Conservation (phyloP, 192 early-diverging fungal genomes). For the Podila epigama region DNA sequence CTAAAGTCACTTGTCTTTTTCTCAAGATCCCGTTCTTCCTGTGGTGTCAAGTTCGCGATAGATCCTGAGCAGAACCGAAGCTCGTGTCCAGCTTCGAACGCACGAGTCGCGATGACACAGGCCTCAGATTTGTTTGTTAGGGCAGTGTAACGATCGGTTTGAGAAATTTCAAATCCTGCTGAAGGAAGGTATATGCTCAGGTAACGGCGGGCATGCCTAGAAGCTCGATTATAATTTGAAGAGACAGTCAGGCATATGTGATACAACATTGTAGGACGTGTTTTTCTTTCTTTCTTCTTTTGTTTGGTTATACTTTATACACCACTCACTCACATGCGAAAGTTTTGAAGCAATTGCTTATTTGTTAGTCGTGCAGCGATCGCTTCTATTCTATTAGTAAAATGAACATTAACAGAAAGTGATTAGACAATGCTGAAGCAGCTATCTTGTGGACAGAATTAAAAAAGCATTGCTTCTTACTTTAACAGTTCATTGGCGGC, state of each 20-base stretch:
- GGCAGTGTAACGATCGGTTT: slow-evolving; percentile 58
- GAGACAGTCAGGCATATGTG: background rate
- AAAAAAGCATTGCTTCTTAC: slow-evolving; percentile 27
- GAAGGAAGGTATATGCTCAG: slow-evolving; percentile 56
- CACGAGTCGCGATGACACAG: slow-evolving; percentile 59
- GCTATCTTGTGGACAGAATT: background rate
- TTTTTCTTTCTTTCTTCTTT: slow-evolving; percentile 7
- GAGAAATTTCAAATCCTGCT: slow-evolving; percentile 64
- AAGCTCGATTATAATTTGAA: background rate
- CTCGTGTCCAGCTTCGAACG: slow-evolving; percentile 56
- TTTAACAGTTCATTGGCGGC: slow-evolving; percentile 52
- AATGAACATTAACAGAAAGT: background rate
- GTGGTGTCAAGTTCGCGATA: slow-evolving; percentile 54
- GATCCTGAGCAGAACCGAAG: slow-evolving; percentile 58
- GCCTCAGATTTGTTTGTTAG: slow-evolving; percentile 57
- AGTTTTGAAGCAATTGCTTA: slow-evolving; percentile 50
- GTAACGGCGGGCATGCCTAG: slow-evolving; percentile 47
- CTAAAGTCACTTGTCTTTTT: slow-evolving; percentile 58
- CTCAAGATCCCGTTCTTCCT: slow-evolving; percentile 60
- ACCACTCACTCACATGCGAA: slow-evolving; percentile 41
- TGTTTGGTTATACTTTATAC: background rate
- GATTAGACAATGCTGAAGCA: background rate
- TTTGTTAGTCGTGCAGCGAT: slow-evolving; percentile 39
- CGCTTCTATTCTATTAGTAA: slow-evolving; percentile 44
- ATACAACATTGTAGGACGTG: background rate